Evolutionary conservation across 139 green algal species (phyloP), one percentile per base, ranked within the genome.

Genomic region (Picochlorum sp.): DNA sequence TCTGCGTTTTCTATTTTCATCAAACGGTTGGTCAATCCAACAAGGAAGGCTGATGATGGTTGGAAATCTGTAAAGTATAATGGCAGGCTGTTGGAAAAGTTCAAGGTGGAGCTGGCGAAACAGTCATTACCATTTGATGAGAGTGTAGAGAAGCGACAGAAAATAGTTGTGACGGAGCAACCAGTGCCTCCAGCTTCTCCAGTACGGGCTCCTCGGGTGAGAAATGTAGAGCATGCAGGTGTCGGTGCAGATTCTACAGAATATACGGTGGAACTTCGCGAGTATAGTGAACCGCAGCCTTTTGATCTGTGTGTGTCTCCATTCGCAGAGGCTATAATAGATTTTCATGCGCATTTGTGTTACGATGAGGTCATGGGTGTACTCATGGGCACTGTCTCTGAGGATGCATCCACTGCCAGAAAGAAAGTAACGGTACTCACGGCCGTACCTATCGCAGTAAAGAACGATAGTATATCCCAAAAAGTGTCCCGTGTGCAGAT

Each of bases 1-100:
- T 86, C 75, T 23, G 83, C 87, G 37, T 95, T 94, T 66, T 87
- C 76, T 56, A 90, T 95, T 68, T 84, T 75, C 66, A 49, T 95
- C 2, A 95, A 95, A 69, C 76, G 87, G 13, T 71, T 89, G 20
- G 69, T 90, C 18, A 92, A 89, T 69, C 88, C 88, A 2, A 66
- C 73, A 2, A 74, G 88, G 28, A 94, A 95, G 61, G 87, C 87
- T 11, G 87, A 95, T 64, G 89, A 95, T 51, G 89, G 88, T 18
- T 95, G 88, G 89, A 92, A 92, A 67, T 86, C 79, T 1, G 82
- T 95, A 32, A 60, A 82, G 67, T 74, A 30, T 20, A 9, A 15
- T 4, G 38, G 66, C 49, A 75, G 63, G 64, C 52, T 80, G 6
- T 34, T 88, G 59, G 80, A 89, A 71, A 71, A 84, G 45, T 89